Evolutionary conservation across 225 moss, liverwort and hornwort genomes (phyloP), one percentile per base, ranked within the genome.

Genomic region (Lunularia cruciata): DNA sequence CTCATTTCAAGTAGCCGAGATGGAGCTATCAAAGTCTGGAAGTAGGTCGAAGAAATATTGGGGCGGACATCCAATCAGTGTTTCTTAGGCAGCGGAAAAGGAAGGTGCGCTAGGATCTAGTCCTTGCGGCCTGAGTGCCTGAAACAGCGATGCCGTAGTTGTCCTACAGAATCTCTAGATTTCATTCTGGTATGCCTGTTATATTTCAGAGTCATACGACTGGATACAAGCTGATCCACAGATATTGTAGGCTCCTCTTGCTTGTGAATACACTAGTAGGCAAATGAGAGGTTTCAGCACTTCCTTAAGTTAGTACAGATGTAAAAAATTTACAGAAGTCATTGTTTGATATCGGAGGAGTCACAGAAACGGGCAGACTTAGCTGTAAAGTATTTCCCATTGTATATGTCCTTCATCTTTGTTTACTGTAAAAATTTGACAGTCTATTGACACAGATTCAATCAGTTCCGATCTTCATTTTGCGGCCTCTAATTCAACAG

Each of bases 1-100:
- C 66, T 93, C 59, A 91, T 98, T 58, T 98, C 96, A 63, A 86
- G 96, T 52, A 86, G 92, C 76, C 81, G 96, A 56, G 96, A 93
- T 65, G 91, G 96, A 71, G 85, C 80, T 42, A 86, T 98, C 71
- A 98, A 98, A 79, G 89, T 98, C 18, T 98, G 96, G 96, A 98
- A 98, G 52, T 98, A 85, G 49, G 4, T n/a, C 2, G 8, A 26
- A 15, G n/a, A 12, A 5, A 51, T 12, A 15, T 12, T 40, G 13
- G 8, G 39, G 3, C 38, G 25, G 8, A 20, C 15, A 63, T 36
- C 15, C 2, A 12, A 28, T 26, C 40, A 22, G 20, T 27, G 40
- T 43, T 43, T 27, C 42, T 63, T 25, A 40, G 22, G n/a, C 20
- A 12, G 15, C 18, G 26, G 5, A 27, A 16, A 56, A 28, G 40